Base-by-base conservation (phyloP, 306 rosid species). In the Oemleria cerasiformis region DNA sequence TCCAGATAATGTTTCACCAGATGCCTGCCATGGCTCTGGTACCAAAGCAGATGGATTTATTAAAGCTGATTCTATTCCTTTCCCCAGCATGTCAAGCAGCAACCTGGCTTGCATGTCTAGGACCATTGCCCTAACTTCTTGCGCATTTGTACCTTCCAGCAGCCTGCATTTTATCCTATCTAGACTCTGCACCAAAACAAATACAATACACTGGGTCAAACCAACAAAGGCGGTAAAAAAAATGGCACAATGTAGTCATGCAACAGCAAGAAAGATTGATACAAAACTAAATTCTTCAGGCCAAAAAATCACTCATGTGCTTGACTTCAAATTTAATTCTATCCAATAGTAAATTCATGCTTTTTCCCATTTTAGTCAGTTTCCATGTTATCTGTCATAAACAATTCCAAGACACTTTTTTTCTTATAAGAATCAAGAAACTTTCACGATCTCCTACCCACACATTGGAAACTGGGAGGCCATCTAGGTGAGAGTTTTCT, bases 71-170 rank as follows among this genome's bases (percentile, higher is more conserved):
- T 94, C 99, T 71, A 94, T 94, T 81, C 99, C 99, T 74, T 90
- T 91, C 70, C 99, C 99, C 54, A 94, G 91, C 99, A 94, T 94
- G 78, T 94, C 99, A 83, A 94, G 87, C 83, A 94, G 85, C 82
- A 94, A 77, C 85, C 99, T 88, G 20, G 99, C 99, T 88, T 94
- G 99, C 99, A 94, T 94, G 81, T 94, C 99, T 74, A 94, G 81
- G 82, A 94, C 99, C 99, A 94, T 94, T 5, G 99, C 99, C 85
- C 99, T 86, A 58, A 94, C 99, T 88, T 94, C 99, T 81, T 94
- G 99, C 38, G 99, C 99, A 75, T 85, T 89, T 73, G 92, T 86
- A 47, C 99, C 99, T 86, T 94, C 99, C 65, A 94, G 82, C 25
- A 94, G 84, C 83, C 99, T 89, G 73, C 99, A 94, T 71, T 94